Base-by-base conservation (phyloP, 192 early-diverging fungal species). In the Funneliformis mosseae region DNA sequence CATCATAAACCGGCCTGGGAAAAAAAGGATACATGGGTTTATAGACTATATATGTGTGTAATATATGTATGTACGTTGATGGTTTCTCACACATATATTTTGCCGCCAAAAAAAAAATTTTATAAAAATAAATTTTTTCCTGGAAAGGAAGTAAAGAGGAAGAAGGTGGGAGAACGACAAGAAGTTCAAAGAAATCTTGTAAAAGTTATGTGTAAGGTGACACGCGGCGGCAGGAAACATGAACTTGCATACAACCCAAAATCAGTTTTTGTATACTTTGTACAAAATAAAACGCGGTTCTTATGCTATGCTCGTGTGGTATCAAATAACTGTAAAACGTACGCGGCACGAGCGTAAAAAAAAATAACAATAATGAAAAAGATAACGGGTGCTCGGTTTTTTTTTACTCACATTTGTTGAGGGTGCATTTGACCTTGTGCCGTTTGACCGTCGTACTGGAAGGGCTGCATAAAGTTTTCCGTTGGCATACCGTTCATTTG, bases 401-500 rank as follows among this genome's bases (percentile, higher is more conserved):
- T 50, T 1, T 3, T 68, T 46, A 69, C 64, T 68, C 68, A 78
- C 64, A 78, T 78, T 68, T 68, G 45, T 48, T 75, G 74, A 8
- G 62, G 43, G 16, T 78, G 77, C 45, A 78, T 78, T 69, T 61
- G 77, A 21, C 48, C 41, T 78, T 12, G 63, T 6, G 77, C 11
- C 11, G 27, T 8, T 68, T 66, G 74, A 42, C 59, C 45, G 6
- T 78, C 77, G 25, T 78, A 78, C n/a, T 18, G 23, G n/a, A 62
- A 78, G 12, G 63, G 39, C 12, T 59, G 77, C 45, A 78, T 78
- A 60, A 78, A 78, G 41, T 68, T 68, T 38, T 78, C 77, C 11
- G 41, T 25, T 33, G 77, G 66, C 64, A 78, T 78, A 50, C 43
- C 48, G 45, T 68, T 78, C 77, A 78, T 78, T 68, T 78, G 77